Evolutionary conservation across 78 protist species (phyloP).

Genomic region (Dictyostelium firmibasis): DNA sequence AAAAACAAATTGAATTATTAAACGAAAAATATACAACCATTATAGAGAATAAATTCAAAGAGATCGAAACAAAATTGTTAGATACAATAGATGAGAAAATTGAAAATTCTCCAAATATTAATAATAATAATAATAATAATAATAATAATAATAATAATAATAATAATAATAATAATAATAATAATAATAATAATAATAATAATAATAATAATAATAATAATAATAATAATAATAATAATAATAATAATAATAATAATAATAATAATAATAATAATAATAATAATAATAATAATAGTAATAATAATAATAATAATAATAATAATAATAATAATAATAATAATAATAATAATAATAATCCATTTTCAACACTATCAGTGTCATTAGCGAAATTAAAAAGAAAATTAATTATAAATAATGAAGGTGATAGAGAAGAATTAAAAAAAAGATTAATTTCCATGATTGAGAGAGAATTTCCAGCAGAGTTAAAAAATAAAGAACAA

Average conservation of each 20-base stretch:
- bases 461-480: constrained; percentile 53
- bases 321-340: background rate
- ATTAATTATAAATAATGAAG: constrained; percentile 41
- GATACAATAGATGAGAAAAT: background rate
- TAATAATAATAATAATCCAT: background rate
- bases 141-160: background rate
- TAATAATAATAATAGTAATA: background rate
- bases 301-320: background rate
- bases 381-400: constrained; percentile 55
- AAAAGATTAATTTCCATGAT: background rate
- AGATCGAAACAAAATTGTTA: background rate
- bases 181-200: background rate
- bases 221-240: background rate
- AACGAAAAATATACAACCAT: background rate
- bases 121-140: background rate
- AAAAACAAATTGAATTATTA: constrained; percentile 43
- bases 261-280: no score
- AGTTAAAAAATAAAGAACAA: constrained; percentile 50
- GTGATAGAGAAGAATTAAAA: background rate
- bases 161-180: background rate
- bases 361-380: constrained; percentile 14
- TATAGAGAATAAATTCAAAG: background rate
- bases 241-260: background rate
- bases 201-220: background rate
- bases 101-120: background rate